Percentiles rank a stretch among this genome's conserved stretches.
Conservation (phyloP, 345 rosid species). For the Salix arbutifolia region DNA sequence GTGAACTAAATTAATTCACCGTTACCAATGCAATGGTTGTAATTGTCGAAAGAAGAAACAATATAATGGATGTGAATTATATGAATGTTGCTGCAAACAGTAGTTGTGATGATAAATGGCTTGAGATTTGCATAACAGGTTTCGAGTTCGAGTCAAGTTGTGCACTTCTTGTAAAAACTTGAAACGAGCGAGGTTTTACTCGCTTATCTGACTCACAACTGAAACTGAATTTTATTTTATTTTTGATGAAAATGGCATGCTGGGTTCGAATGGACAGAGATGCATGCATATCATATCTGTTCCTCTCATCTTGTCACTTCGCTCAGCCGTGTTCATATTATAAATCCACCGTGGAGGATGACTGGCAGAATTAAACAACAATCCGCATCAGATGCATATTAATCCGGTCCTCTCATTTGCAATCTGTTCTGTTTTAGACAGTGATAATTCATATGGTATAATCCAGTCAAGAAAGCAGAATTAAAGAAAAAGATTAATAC, state of each 20-base stretch:
- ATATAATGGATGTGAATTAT: background rate
- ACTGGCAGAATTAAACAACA: background rate
- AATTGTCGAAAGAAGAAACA: background rate
- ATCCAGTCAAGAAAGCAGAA: background rate
- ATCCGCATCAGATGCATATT: background rate
- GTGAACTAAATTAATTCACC: background rate
- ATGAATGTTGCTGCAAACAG: background rate
- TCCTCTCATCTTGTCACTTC: too few relatives aligned
- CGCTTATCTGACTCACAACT: too few relatives aligned
- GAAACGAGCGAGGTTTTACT: accelerated
- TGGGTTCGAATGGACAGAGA: too few relatives aligned
- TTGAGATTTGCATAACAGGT: too few relatives aligned
- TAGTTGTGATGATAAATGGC: too few relatives aligned
- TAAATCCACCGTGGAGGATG: background rate
- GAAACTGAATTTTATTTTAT: too few relatives aligned
- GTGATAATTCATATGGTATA: background rate
- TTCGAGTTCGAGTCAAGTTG: too few relatives aligned
- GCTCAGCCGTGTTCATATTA: too few relatives aligned
- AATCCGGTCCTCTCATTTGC: background rate
- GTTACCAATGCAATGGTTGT: background rate
- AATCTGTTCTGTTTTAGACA: background rate
- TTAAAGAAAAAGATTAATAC: background rate
- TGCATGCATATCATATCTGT: too few relatives aligned
- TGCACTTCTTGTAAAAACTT: too few relatives aligned
- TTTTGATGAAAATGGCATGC: too few relatives aligned